Base-by-base conservation (phyloP, 371 early-diverging fungal species). In the Catenaria anguillulae region DNA sequence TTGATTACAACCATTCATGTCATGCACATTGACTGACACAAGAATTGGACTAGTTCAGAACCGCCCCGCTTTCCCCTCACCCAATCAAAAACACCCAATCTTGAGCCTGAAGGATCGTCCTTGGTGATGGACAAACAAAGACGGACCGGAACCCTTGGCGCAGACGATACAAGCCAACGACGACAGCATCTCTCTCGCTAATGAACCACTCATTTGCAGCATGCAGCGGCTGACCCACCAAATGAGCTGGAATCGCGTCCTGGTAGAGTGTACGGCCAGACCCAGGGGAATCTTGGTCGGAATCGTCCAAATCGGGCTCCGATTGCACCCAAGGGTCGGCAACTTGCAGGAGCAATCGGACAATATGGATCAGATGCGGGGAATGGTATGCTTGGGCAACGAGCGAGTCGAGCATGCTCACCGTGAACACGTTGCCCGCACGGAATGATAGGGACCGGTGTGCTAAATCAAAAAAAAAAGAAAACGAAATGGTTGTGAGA, bases 351-450 rank as follows among this genome's bases (percentile, higher is more conserved):
- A 50, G 31, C 15, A 13, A 31, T 8, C 29, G 26, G 29, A 50
- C 29, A 31, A 50, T 31, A 4, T 8, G 15, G 31, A 50, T 23
- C 2, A 50, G 29, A 31, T 50, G 31, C 15, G 52, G 52, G 15
- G 52, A 6, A 17, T 50, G 31, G 17, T 29, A 50, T 15, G 52
- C 26, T 29, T 50, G 52, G 15, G 52, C 52, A 15, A 50, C 19
- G 15, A 50, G 29, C 52, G 52, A 50, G 52, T 50, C 52, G 15
- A 50, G 52, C 52, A 50, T 50, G 15, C 29, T 29, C 26, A 50
- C 52, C 29, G 52, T 50, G 52, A 50, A 50, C 15, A 50, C 52
- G 52, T 50, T 50, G 52, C 52, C 52, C 29, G 52, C 52, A 26
- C 24, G 15, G 31, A 50, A 50, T 19, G 52, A 50, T 4, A 31